Evolutionary conservation across 129 eudicot genomes (phyloP).

Genomic region (Pulicaria dysenterica): DNA sequence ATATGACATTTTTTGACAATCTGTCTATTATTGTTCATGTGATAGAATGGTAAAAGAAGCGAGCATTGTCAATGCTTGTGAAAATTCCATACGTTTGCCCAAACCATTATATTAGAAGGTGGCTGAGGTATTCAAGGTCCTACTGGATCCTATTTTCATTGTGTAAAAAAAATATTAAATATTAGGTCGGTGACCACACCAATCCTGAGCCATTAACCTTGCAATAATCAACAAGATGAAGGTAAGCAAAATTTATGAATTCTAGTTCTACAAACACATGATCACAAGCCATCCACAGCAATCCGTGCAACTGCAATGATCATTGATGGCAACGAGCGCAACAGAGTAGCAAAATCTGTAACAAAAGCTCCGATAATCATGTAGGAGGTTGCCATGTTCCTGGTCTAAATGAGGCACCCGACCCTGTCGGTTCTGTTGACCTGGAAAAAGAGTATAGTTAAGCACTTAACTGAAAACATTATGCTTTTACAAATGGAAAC

Average conservation of each 20-base stretch:
- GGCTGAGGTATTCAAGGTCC: constrained; percentile 18
- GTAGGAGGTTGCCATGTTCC: constrained; percentile 99
- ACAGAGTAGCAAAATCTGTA: not conserved
- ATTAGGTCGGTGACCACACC: not conserved
- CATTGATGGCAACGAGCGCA: not conserved
- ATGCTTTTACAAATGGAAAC: too few species aligned
- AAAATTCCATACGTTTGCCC: too few species aligned
- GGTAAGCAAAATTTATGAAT: constrained; percentile 1
- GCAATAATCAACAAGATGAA: constrained; percentile 16
- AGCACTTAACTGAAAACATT: not conserved
- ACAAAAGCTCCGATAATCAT: constrained; percentile 27
- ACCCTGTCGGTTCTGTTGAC: constrained; percentile 83
- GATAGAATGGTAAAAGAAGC: too few species aligned
- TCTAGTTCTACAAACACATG: constrained; percentile 20
- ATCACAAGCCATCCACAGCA: constrained; percentile 1
- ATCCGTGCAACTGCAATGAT: not conserved
- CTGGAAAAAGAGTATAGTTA: constrained; percentile 43
- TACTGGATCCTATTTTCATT: not conserved
- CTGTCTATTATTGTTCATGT: too few species aligned
- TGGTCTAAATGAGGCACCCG: constrained; percentile 82
- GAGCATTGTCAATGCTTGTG: too few species aligned
- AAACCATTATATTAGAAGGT: not conserved
- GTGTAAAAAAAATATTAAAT: not conserved
- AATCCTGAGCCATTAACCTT: constrained; percentile 4
- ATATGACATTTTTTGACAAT: too few species aligned